A percentile compares a stretch with the other conserved stretches of the same genome.
Evolutionary conservation across 306 rosid genomes (phyloP).

Genomic region (Cicer judaicum): DNA sequence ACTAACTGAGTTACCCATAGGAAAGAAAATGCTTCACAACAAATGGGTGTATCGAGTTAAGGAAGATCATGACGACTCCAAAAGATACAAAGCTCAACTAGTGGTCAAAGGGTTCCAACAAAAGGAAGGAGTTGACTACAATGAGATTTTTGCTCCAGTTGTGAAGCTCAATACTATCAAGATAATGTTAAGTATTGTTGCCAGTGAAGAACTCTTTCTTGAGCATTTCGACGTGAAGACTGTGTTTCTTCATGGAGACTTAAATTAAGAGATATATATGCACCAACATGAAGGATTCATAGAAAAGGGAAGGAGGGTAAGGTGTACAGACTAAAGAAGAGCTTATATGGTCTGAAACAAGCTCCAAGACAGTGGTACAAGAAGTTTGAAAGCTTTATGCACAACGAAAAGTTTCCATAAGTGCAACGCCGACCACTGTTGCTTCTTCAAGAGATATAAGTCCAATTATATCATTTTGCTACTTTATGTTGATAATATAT

Average conservation of each 20-base stretch:
- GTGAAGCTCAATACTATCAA: constrained; percentile 1
- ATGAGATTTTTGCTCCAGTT: neutral
- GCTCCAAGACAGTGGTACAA: neutral
- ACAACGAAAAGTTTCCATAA: neutral
- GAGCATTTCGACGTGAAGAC: neutral
- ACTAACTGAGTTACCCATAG: neutral
- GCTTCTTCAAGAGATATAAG: neutral
- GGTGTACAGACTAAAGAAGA: neutral
- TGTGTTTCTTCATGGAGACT: too few relatives aligned
- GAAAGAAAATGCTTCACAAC: neutral
- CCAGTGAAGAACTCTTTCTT: neutral
- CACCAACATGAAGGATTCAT: neutral
- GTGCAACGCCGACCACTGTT: neutral
- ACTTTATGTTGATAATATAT: neutral
- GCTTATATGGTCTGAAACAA: neutral
- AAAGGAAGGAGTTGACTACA: neutral
- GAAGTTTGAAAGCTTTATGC: neutral
- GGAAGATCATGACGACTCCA: too few relatives aligned
- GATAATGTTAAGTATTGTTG: neutral
- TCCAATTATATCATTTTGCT: neutral
- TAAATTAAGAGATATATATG: neutral
- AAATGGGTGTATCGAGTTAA: too few relatives aligned
- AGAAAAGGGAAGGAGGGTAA: neutral
- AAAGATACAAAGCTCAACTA: neutral
- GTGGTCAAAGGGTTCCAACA: constrained; percentile 1